Percentiles rank a stretch among this genome's conserved stretches.
Conservation (phyloP, 345 rosid species). For the Lagerstroemia speciosa region DNA sequence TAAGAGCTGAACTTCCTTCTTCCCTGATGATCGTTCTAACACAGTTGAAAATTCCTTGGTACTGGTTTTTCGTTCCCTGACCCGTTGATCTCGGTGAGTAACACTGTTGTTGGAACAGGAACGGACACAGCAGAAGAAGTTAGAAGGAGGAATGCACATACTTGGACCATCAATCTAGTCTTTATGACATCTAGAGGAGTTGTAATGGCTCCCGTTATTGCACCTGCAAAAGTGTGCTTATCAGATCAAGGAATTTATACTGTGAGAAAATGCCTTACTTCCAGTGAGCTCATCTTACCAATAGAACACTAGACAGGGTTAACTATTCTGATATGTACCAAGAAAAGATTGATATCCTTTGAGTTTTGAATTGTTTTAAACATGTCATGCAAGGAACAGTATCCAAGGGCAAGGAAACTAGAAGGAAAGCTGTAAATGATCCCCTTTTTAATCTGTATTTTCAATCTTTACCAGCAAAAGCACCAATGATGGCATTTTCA, state of each 20-base stretch:
- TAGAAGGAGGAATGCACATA: constrained; percentile 9
- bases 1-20: constrained; percentile 80
- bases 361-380: background rate
- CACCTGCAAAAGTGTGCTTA: constrained; percentile 33
- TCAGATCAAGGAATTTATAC: background rate
- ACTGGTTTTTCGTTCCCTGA: constrained; percentile 77
- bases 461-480: constrained; percentile 61
- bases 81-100: background rate
- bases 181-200: constrained; percentile 96
- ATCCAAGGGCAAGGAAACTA: background rate
- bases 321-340: background rate
- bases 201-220: constrained; percentile 90
- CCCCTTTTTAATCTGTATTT: background rate
- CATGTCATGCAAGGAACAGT: background rate
- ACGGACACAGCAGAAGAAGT: background rate
- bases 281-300: background rate
- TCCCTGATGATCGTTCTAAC: constrained; percentile 69
- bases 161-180: constrained; percentile 97
- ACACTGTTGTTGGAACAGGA: background rate
- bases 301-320: background rate
- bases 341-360: background rate
- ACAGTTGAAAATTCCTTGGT: constrained; percentile 75
- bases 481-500: constrained; percentile 82
- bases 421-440: background rate
- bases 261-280: background rate